phyloP scores from a whole-genome alignment of 371 early-diverging fungal genomes.

The Nematocida ausubeli region DNA sequence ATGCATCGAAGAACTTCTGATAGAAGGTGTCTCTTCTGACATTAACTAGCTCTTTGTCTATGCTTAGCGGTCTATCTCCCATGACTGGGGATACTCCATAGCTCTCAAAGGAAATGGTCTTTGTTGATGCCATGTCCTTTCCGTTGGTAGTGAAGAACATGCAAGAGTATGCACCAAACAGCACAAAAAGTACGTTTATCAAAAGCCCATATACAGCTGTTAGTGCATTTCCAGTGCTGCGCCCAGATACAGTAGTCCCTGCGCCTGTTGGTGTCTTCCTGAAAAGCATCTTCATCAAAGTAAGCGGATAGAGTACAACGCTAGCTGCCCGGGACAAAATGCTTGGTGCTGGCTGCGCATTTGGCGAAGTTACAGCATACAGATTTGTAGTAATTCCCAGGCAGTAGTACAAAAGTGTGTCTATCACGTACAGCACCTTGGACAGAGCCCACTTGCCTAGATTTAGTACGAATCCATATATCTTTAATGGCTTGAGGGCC shows the following conservation, averaged over 20 bases:
- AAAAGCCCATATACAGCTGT: neutral
- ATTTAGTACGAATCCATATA: neutral
- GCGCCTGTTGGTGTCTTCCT: neutral
- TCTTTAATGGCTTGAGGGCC: neutral
- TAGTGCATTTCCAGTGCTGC: neutral
- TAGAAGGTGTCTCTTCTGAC: constrained; percentile 8
- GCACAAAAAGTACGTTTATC: neutral
- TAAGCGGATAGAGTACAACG: neutral
- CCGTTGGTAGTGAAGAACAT: neutral
- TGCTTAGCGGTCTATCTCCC: too few relatives aligned
- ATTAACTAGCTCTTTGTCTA: neutral
- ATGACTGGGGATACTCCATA: constrained; percentile 8
- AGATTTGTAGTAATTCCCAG: neutral
- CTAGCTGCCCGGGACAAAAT: neutral
- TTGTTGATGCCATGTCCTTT: neutral
- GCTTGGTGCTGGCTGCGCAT: neutral
- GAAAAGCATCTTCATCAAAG: neutral
- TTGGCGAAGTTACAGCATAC: neutral
- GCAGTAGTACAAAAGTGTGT: neutral
- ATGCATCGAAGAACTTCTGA: constrained; percentile 20
- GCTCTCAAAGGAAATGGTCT: neutral
- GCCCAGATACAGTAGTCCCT: neutral
- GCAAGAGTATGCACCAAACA: neutral
- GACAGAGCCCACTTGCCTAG: neutral
- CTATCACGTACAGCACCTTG: neutral